Evolutionary conservation across 345 rosid species (phyloP).

Genomic region (Lepidium sativum): DNA sequence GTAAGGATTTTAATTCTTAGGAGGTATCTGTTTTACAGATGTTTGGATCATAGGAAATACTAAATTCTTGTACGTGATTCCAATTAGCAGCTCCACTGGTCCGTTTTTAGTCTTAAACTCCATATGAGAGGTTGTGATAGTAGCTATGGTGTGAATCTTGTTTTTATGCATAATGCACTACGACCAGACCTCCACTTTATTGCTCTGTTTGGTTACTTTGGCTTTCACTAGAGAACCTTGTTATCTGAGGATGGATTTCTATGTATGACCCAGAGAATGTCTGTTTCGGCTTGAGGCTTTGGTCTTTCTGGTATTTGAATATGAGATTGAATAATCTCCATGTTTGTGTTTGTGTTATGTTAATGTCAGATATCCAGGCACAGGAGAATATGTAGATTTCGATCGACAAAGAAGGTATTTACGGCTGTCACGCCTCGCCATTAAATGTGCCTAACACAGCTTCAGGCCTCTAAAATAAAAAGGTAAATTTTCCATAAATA

Average conservation of each 20-base stretch:
- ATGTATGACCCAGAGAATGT: neutral
- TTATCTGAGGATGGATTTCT: neutral
- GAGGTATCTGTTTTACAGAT: too few species aligned
- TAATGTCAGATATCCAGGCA: constrained; percentile 52
- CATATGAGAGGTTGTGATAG: neutral
- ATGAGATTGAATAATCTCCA: neutral
- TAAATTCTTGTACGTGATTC: neutral
- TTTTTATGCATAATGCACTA: neutral
- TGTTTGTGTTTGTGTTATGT: neutral
- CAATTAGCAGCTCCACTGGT: neutral
- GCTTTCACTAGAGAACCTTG: neutral
- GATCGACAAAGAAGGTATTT: constrained; percentile 52
- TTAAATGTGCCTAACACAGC: too few species aligned
- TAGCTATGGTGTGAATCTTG: neutral
- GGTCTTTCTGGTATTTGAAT: neutral
- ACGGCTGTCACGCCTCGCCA: too few species aligned
- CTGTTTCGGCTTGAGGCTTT: neutral
- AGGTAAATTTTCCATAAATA: too few species aligned
- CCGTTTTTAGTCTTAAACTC: neutral
- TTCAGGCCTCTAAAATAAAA: too few species aligned
- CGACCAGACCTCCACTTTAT: neutral
- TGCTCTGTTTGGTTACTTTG: neutral
- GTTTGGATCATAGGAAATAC: too few species aligned
- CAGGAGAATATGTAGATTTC: constrained; percentile 60
- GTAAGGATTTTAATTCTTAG: too few species aligned